Evolutionary conservation across 2,329 filamentous ascomycete genomes (phyloP).

Genomic region (Alternaria infectoria): DNA sequence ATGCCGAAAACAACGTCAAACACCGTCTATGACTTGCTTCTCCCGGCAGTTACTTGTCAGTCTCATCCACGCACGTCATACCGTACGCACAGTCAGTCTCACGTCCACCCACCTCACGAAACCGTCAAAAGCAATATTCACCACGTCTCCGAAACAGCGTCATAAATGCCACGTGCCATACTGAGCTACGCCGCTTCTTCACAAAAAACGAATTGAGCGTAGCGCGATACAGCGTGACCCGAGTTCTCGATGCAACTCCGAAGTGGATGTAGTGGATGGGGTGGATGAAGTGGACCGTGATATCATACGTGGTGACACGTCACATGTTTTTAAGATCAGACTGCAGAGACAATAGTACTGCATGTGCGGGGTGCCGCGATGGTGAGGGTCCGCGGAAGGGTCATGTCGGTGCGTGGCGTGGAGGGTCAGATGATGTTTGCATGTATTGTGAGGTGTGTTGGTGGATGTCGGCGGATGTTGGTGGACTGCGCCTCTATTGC

Average conservation of each 20-base stretch:
- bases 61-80: not conserved
- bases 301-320: not conserved
- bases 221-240: not conserved
- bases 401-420: not conserved
- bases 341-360: not conserved
- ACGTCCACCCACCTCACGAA: not conserved
- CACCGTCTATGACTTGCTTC: not conserved
- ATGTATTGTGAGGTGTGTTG: not conserved
- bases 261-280: not conserved
- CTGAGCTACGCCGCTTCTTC: not conserved
- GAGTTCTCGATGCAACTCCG: not conserved
- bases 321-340: not conserved
- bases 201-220: not conserved
- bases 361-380: not conserved
- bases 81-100: not conserved
- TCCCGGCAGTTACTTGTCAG: not conserved
- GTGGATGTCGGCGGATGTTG: not conserved
- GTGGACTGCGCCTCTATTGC: conserved; percentile 22
- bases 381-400: not conserved
- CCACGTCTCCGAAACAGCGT: not conserved
- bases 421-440: not conserved
- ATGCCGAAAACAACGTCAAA: too few species aligned
- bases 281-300: not conserved
- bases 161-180: not conserved
- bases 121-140: not conserved